A percentile compares a stretch with the other conserved stretches of the same genome.
Evolutionary conservation across 129 eudicot genomes (phyloP).

Genomic region (Gnaphalium uliginosum): DNA sequence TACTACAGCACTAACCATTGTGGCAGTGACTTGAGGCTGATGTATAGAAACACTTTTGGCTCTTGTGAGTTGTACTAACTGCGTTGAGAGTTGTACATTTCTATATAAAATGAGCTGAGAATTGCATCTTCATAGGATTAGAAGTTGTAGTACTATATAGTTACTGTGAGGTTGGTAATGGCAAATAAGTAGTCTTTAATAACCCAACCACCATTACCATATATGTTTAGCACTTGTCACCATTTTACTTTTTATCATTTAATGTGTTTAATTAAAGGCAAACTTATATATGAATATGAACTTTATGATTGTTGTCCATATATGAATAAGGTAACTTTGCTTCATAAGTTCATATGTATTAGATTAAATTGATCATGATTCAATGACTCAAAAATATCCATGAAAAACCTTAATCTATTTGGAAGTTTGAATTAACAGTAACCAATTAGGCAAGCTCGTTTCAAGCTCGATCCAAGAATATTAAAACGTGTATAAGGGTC

Average conservation of each 20-base stretch:
- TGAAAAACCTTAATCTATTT: no score
- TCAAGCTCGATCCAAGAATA: no score
- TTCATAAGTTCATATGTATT: no score
- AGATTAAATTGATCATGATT: no score
- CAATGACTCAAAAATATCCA: no score
- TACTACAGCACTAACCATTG: conserved; percentile 28
- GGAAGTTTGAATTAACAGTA: no score
- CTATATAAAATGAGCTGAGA: background rate
- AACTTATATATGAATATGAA: background rate
- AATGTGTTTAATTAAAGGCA: background rate
- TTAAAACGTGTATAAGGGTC: no score
- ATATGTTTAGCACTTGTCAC: conserved; percentile 14
- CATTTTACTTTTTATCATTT: background rate
- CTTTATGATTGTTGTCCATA: no score
- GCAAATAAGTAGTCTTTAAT: conserved; percentile 20
- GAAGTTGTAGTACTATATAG: background rate
- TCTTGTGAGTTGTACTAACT: conserved; percentile 16
- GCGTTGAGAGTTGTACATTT: conserved; percentile 14
- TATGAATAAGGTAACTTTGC: no score
- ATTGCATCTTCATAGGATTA: background rate
- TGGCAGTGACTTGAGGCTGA: conserved; percentile 26
- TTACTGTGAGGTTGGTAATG: background rate
- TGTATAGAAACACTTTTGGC: conserved; percentile 17
- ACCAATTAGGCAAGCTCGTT: no score
- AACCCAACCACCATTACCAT: conserved; percentile 31